A percentile compares a stretch with the other conserved stretches of the same genome.
Evolutionary conservation across 352 stramenopile genomes (phyloP).

Genomic region (Phytophthora pinifolia): DNA sequence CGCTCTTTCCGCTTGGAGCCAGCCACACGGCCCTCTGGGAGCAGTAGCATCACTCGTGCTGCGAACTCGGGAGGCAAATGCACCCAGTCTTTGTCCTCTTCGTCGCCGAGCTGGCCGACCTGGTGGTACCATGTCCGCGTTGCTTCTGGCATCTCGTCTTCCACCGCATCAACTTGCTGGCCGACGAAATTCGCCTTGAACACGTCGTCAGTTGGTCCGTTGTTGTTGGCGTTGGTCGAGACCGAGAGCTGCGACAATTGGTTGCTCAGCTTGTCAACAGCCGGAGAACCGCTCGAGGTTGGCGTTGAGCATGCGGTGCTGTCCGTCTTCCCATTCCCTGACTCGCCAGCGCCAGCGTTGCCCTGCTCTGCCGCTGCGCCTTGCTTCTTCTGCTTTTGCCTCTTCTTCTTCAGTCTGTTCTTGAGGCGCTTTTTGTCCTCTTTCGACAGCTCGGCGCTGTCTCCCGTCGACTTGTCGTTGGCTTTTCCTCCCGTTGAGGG

Average conservation of each 20-base stretch:
- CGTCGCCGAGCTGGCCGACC: constrained; percentile 17
- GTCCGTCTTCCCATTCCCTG: constrained; percentile 21
- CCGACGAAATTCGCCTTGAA: constrained; percentile 34
- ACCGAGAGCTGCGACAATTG: constrained; percentile 24
- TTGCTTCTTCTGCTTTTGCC: constrained; percentile 89
- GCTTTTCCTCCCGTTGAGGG: constrained; percentile 2
- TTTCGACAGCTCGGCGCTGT: constrained; percentile 42
- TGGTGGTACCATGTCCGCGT: constrained; percentile 28
- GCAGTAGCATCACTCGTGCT: constrained; percentile 65
- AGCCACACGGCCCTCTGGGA: constrained; percentile 56
- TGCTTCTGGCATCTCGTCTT: constrained; percentile 1
- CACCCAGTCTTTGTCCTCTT: constrained; percentile 69
- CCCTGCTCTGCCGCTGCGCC: constrained; percentile 8
- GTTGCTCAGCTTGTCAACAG: constrained; percentile 22
- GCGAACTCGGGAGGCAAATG: constrained; percentile 70
- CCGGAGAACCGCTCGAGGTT: constrained; percentile 5
- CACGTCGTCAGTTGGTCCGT: constrained; percentile 9
- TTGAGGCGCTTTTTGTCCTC: constrained; percentile 95
- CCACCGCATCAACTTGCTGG: constrained; percentile 1
- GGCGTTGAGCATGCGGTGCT: constrained; percentile 25
- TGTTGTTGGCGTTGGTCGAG: constrained; percentile 5
- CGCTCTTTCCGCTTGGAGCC: constrained; percentile 59
- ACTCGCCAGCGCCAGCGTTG: constrained; percentile 6
- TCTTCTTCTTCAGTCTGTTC: constrained; percentile 94
- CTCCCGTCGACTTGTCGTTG: neutral